phyloP scores from a whole-genome alignment of 1,139 yeast genomes.

The Candida albicans region DNA sequence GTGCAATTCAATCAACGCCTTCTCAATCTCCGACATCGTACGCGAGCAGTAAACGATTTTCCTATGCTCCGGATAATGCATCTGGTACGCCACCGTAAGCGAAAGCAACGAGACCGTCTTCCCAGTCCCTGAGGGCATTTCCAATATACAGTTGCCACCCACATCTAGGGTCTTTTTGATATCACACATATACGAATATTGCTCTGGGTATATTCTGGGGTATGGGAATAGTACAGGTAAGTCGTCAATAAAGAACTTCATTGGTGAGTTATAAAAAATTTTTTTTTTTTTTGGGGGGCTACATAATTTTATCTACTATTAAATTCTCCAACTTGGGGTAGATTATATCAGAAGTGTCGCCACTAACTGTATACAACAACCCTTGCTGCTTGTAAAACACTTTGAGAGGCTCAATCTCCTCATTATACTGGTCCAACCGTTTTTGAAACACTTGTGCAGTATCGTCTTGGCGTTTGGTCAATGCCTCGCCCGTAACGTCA shows the following conservation, averaged over 20 bases:
- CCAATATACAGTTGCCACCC: constrained; percentile 96
- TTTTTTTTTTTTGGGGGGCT: not conserved
- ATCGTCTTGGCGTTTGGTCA: constrained; percentile 79
- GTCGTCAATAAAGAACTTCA: constrained; percentile 88
- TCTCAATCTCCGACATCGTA: constrained; percentile 98
- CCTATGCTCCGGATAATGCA: constrained; percentile 92
- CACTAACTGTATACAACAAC: constrained; percentile 58
- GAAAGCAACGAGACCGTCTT: constrained; percentile 91
- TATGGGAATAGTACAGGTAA: constrained; percentile 96
- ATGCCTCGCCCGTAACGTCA: constrained; percentile 85
- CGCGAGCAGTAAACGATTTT: constrained; percentile 97
- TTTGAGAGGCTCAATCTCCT: constrained; percentile 61
- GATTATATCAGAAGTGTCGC: constrained; percentile 81
- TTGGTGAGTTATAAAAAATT: constrained; percentile 12
- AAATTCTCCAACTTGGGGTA: constrained; percentile 64
- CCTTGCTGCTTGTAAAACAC: constrained; percentile 57
- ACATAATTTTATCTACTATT: constrained; percentile 25
- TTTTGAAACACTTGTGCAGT: constrained; percentile 65
- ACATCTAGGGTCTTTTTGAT: constrained; percentile 90
- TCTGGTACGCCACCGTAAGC: constrained; percentile 90
- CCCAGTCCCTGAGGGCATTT: constrained; percentile 99
- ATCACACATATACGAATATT: constrained; percentile 95
- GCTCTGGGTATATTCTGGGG: constrained; percentile 96
- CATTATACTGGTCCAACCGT: constrained; percentile 63
- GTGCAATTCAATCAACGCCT: constrained; percentile 91